Conservation (phyloP, 192 early-diverging fungal genomes). For the Coemansia sp. region DNA sequence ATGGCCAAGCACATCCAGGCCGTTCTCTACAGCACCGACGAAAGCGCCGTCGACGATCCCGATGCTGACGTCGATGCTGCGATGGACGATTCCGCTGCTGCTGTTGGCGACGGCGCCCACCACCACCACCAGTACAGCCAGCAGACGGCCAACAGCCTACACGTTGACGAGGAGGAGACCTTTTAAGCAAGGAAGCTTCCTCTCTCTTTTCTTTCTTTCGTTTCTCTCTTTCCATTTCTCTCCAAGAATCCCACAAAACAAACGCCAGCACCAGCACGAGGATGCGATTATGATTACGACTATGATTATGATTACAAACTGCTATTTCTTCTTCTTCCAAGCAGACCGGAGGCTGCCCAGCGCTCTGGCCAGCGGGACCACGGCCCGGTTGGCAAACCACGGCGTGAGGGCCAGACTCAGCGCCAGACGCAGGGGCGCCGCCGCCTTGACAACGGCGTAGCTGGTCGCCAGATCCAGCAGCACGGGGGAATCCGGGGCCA, state of each 20-base stretch:
- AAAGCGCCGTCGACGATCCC: slow-evolving; percentile 28
- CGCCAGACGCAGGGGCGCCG: slow-evolving; percentile 34
- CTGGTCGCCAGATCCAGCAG: slow-evolving; percentile 75
- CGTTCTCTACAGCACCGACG: slow-evolving; percentile 91
- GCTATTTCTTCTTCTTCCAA: neutral
- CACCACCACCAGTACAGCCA: slow-evolving; percentile 24
- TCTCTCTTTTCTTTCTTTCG: neutral
- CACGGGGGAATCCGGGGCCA: slow-evolving; percentile 46
- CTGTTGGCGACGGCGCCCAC: slow-evolving; percentile 8
- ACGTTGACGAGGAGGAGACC: slow-evolving; percentile 49
- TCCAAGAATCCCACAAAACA: neutral
- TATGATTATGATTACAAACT: neutral
- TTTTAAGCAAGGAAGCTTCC: slow-evolving; percentile 16
- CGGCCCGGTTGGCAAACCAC: slow-evolving; percentile 19
- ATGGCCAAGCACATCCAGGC: slow-evolving; percentile 77
- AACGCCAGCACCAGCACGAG: neutral
- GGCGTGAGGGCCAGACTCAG: slow-evolving; percentile 43
- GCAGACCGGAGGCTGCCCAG: neutral
- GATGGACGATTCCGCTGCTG: neutral
- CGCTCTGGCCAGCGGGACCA: slow-evolving; percentile 25
- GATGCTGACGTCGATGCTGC: neutral
- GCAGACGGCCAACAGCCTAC: slow-evolving; percentile 19
- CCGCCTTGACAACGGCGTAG: slow-evolving; percentile 82
- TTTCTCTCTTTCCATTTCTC: neutral
- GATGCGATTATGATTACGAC: too few species aligned